These are phyloP conservation scores for Trichoderma lentiforme DNA, from an alignment of 2,329 filamentous ascomycete species.

Conservation along the genomic window DNA sequence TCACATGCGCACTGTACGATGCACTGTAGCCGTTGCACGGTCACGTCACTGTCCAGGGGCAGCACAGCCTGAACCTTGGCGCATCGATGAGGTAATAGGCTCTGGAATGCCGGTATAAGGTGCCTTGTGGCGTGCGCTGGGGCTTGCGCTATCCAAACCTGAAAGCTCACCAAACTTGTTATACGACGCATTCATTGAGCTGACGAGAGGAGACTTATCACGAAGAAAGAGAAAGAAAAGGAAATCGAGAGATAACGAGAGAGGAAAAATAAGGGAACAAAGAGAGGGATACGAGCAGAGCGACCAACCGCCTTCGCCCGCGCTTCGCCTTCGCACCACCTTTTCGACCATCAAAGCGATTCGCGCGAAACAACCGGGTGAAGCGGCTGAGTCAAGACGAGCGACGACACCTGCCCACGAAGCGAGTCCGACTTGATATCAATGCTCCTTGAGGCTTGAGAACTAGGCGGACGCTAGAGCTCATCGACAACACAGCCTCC, in stretches of 20 bases:
- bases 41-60: slow-evolving; percentile 15
- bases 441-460: background rate
- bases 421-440: background rate
- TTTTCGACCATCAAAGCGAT: background rate
- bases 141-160: background rate
- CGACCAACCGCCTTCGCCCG: background rate
- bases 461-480: background rate
- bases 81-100: slow-evolving; percentile 11
- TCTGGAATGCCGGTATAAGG: background rate
- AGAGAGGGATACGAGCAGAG: background rate
- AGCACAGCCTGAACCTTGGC: background rate
- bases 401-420: background rate
- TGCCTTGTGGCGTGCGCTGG: slow-evolving; percentile 9
- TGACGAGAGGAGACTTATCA: background rate
- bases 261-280: background rate
- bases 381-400: background rate
- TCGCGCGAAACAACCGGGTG: background rate
- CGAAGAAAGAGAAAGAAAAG: background rate
- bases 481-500: background rate
- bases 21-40: background rate
- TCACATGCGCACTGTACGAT: background rate
- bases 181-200: background rate
- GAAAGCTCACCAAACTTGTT: background rate
- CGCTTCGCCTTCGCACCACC: background rate
- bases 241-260: background rate